phyloP scores from a whole-genome alignment of 2,329 filamentous ascomycete genomes.

The Aspergillus caelatus region DNA sequence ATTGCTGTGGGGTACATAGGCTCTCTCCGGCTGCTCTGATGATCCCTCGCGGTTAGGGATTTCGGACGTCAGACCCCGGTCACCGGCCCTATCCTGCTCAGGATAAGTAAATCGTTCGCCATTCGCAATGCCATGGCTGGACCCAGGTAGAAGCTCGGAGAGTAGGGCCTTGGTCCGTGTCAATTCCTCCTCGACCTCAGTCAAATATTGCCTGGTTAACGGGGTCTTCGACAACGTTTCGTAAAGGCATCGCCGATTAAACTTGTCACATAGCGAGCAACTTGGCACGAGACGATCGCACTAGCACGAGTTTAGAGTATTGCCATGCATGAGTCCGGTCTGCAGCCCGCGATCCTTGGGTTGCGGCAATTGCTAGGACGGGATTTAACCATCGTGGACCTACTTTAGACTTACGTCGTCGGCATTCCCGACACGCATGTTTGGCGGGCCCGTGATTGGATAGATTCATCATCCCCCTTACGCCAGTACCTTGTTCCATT shows the following conservation, averaged over 20 bases:
- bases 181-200: background rate
- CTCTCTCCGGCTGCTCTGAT: background rate
- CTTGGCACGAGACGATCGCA: background rate
- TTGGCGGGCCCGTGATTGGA: conserved; percentile 13
- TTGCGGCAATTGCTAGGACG: background rate
- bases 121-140: background rate
- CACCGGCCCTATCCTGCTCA: too few relatives aligned
- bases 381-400: conserved; percentile 13
- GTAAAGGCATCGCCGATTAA: background rate
- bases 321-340: background rate
- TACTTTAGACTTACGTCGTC: conserved; percentile 41
- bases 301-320: background rate
- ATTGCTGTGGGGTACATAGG: background rate
- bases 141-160: background rate
- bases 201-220: background rate
- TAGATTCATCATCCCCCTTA: background rate
- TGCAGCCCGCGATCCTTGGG: too few relatives aligned
- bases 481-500: background rate
- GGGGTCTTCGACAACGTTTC: background rate
- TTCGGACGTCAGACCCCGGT: background rate
- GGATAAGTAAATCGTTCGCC: too few relatives aligned
- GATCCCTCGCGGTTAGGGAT: background rate
- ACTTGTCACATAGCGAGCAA: background rate
- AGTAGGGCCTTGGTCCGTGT: background rate
- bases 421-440: conserved; percentile 39